Base-by-base conservation (phyloP, 139 green algal species). In the Dunaliella primolecta region DNA sequence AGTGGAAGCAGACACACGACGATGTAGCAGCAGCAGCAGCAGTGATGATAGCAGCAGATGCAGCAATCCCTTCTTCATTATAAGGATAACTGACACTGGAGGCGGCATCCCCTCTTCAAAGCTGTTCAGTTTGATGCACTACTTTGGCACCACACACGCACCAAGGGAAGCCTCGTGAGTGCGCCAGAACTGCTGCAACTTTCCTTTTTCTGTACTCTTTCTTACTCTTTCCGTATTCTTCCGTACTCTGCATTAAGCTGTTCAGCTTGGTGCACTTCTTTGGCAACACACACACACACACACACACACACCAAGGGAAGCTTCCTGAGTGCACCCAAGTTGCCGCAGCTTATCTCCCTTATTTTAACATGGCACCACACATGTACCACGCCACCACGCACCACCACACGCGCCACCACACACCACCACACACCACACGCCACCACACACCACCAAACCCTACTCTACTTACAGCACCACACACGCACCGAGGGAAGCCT, bases 71-170 rank as follows among this genome's bases (percentile, higher is more conserved):
- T 29, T 57, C 55, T 27, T 84, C 2, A 75, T 36, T n/a, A 78
- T 84, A 56, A 30, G n/a, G 3, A 78, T 84, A 3, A 77, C 55
- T 0, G 80, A 84, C 57, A 75, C 37, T 7, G 80, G 80, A 23
- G 37, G 55, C 3, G 80, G 80, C 15, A 71, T 84, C 21, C 55
- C 80, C 1, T 1, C 55, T 2, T 30, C 57, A 3, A 56, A 84
- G 36, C 30, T 84, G 1, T 2, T 2, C 1, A 55, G 15, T 1
- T 37, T 75, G n/a, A 31, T 75, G 30, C 27, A 64, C 56, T 84
- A 75, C 37, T 84, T 78, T 34, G 30, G 46, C 29, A 84, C 37
- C 7, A 46, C 31, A 46, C 29, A 55, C 3, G 37, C 75, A 30
- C 80, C 80, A 20, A 75, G 32, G 78, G 25, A 75, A n/a, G 35